Evolutionary conservation across 345 rosid genomes (phyloP).

Genomic region (Syzygium grande): DNA sequence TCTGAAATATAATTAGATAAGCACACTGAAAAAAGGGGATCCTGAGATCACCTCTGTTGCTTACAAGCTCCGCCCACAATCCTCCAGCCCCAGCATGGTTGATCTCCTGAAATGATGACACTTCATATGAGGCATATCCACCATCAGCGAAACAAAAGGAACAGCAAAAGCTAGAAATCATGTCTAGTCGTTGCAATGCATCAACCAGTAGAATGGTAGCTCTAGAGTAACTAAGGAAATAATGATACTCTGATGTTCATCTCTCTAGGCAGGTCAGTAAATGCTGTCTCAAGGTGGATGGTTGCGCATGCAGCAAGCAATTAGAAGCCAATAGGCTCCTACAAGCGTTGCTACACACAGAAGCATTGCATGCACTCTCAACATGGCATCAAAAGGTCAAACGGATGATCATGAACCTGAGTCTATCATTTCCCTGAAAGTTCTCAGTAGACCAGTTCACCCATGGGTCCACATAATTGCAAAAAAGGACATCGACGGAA

Average conservation of each 20-base stretch:
- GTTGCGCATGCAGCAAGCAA: not conserved
- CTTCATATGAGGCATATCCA: not conserved
- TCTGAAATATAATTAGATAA: not conserved
- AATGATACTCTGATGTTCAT: not conserved
- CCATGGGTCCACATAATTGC: not conserved
- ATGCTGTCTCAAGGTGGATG: not conserved
- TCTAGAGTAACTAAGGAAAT: not conserved
- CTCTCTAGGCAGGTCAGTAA: not conserved
- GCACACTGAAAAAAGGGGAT: not conserved
- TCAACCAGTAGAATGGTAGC: not conserved
- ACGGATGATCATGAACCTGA: not conserved
- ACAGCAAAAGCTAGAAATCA: not conserved
- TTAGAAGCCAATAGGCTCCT: not conserved
- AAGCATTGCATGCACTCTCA: not conserved
- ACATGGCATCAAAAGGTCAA: not conserved
- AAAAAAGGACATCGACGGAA: not conserved
- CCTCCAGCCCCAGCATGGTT: slow-evolving; percentile 99
- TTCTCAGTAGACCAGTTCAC: not conserved
- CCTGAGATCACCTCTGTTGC: slow-evolving; percentile 65
- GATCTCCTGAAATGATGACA: slow-evolving; percentile 66
- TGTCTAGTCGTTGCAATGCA: not conserved
- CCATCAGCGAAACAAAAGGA: not conserved
- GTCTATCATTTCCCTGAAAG: not conserved
- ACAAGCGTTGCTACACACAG: not conserved
- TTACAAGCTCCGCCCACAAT: slow-evolving; percentile 93